Base-by-base conservation (phyloP, 805 yeast genomes). In the Saccharomycopsis sp. region DNA sequence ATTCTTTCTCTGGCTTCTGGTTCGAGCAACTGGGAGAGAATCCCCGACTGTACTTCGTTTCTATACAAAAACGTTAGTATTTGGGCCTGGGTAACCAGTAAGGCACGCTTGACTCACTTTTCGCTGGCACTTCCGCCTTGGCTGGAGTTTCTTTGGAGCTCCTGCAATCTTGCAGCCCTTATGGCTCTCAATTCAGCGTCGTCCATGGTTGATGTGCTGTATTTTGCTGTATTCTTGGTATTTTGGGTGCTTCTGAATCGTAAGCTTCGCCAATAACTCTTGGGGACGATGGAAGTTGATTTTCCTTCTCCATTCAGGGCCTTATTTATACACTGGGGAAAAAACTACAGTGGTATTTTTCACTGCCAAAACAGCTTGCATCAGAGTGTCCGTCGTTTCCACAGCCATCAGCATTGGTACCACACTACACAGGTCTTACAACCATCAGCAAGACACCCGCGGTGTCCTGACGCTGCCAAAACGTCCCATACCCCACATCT, bases 131-230 rank as follows among this genome's bases (percentile, higher is more conserved):
- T 46, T 57, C 64, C 67, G 21, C 64, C 64, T 56, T 66, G 68
- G 2, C 79, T 79, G 1, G 79, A 70, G 60, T 77, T 78, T 61
- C 79, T 76, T 69, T 88, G 95, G 61, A 92, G 75, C 71, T 92
- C 97, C 23, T 86, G 85, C 64, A 92, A 72, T 64, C 98, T 81
- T n/a, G 97, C 97, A 51, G 89, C 90, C 65, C 98, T 81, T 62
- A 92, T 88, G 34, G 97, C 97, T 64, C 85, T 83, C 59, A 92
- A 75, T 71, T 92, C 99, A 21, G 83, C 72, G 68, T 90, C 92
- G 65, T 89, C 97, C 97, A 91, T 90, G 14, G 29, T 57, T 16
- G 9, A 23, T 44, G 4, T 4, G 37, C 12, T 7, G 5, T 29
- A 29, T 29, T 29, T 29, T 5, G 37, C 37, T 29, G 12, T 29